Conservation (phyloP, 805 yeast species). For the Wickerhamiella parazyma region DNA sequence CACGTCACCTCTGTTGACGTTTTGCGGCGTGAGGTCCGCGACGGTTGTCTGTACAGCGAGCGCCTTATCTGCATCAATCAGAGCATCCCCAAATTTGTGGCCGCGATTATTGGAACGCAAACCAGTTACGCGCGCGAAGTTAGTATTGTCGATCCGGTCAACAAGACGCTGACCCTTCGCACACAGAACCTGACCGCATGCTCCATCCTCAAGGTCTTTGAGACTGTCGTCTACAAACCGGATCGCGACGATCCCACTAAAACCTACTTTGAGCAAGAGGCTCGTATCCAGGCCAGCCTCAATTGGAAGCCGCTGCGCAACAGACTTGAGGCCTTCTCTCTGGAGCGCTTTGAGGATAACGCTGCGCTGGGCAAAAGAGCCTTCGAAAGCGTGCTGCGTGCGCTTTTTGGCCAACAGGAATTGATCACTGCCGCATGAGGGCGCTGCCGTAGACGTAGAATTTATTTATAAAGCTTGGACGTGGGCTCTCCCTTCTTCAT, state of each 20-base stretch:
- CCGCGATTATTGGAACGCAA: constrained; percentile 48
- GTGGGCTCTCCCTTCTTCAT: too few species aligned
- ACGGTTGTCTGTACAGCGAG: constrained; percentile 56
- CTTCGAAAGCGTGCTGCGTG: constrained; percentile 62
- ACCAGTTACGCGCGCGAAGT: constrained; percentile 78
- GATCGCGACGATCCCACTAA: constrained; percentile 31
- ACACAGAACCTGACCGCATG: constrained; percentile 79
- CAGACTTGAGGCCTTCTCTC: constrained; percentile 84
- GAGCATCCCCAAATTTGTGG: constrained; percentile 71
- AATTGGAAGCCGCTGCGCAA: constrained; percentile 56
- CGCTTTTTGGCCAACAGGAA: constrained; percentile 8
- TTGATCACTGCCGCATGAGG: background rate
- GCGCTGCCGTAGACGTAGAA: too few species aligned
- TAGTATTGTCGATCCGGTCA: constrained; percentile 60
- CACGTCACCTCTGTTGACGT: constrained; percentile 94
- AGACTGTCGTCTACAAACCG: constrained; percentile 72
- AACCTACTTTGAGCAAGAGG: constrained; percentile 66
- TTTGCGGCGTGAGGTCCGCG: constrained; percentile 50
- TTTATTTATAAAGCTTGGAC: too few species aligned
- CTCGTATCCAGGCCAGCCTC: constrained; percentile 79
- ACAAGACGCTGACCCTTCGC: constrained; percentile 57
- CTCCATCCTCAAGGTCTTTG: constrained; percentile 63
- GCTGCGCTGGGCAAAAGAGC: constrained; percentile 73
- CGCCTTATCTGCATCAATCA: constrained; percentile 82
- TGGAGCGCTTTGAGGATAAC: constrained; percentile 76